Evolutionary conservation across 305 asterid species (phyloP), one percentile per base, ranked within the genome.

Genomic region (Caryopteris hybrid): DNA sequence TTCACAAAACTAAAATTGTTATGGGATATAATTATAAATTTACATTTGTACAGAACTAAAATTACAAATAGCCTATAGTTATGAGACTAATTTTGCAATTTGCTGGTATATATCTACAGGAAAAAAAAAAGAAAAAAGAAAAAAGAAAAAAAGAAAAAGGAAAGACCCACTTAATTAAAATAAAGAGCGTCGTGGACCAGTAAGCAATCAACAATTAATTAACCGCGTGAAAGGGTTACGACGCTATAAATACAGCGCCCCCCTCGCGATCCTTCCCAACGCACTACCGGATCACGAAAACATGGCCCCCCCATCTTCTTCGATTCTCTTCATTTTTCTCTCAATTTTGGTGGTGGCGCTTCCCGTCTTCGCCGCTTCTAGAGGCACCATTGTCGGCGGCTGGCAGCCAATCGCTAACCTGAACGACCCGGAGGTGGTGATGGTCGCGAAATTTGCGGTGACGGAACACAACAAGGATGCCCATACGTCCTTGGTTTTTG

Each of bases 391-490:
- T 6, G 31, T 16, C 25, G 83, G 80, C 29, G 66, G 63, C 8
- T 78, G 68, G 75, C 0, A 0, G 66, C 53, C 52, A 7, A 61
- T 81, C 23, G 14, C 17, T 0, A 13, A 69, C 56, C 79, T 23
- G 2, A 66, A 47, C 4, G 77, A 59, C 16, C 67, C 74, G 3
- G 25, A 43, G 4, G 73, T 81, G 62, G 64, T 54, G 22, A 9
- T 33, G 34, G 61, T 63, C 20, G 79, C 59, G 0, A 33, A 45
- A 43, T 81, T 66, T 16, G 83, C 86, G 20, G 78, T 81, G 74
- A 0, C 45, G 39, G 76, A 62, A 69, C 72, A 81, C 70, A 67
- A 78, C 76, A 69, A 72, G 31, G 4, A 36, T 68, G 71, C 53
- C 0, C 9, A 41, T 0, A 7, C 60, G 0, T n/a, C 60, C 4